A percentile compares a stretch with the other conserved stretches of the same genome.
phyloP scores from a whole-genome alignment of 108 stramenopile species.

The Fragilariopsis cylindrus region DNA sequence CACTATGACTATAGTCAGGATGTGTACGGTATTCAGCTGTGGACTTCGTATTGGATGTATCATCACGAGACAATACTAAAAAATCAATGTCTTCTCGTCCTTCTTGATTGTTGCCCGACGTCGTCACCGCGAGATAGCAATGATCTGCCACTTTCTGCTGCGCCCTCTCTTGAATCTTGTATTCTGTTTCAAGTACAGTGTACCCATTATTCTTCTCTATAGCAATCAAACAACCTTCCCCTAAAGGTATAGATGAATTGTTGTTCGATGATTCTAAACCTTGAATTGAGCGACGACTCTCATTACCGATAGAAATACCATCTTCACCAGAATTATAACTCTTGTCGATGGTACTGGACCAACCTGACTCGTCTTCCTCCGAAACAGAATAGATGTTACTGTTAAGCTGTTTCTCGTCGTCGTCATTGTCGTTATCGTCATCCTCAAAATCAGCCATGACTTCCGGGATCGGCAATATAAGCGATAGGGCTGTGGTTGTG shows the following conservation, averaged over 20 bases:
- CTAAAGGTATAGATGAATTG: not conserved
- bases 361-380: slow-evolving; percentile 27
- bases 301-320: slow-evolving; percentile 8
- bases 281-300: slow-evolving; percentile 15
- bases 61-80: not conserved
- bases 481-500: not conserved
- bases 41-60: not conserved
- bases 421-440: slow-evolving; percentile 4
- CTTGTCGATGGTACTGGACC: slow-evolving; percentile 14
- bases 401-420: no score
- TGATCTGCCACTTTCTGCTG: no score
- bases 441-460: not conserved
- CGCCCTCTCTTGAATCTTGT: no score
- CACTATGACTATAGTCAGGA: not conserved
- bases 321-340: not conserved
- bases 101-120: not conserved
- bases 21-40: not conserved
- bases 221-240: not conserved
- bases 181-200: no score
- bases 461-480: not conserved
- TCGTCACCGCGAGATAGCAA: no score
- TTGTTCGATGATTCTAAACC: slow-evolving; percentile 6
- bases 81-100: not conserved
- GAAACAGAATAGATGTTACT: not conserved
- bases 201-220: not conserved